Percentiles rank a stretch among this genome's conserved stretches.
Conservation (phyloP, 2,329 filamentous ascomycete genomes). For the Uncinocarpus reesii region DNA sequence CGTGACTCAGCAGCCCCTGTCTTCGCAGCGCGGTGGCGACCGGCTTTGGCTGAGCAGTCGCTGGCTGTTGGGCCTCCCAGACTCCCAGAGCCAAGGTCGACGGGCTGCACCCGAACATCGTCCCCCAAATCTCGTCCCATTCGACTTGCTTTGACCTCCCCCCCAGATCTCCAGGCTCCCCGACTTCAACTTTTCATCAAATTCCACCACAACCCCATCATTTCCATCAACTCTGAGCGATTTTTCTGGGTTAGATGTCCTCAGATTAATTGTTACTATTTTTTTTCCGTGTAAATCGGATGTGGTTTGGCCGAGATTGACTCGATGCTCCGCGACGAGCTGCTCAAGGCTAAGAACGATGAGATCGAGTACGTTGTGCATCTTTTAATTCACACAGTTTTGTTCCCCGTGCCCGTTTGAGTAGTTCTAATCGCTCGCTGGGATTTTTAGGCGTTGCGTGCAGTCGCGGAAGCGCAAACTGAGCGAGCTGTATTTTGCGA, state of each 20-base stretch:
- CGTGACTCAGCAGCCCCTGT: too few species aligned
- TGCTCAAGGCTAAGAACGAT: conserved; percentile 42
- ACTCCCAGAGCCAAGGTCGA: too few species aligned
- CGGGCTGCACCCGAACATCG: too few species aligned
- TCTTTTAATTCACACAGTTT: conserved; percentile 21
- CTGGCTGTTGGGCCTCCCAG: too few species aligned
- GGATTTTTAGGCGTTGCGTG: conserved; percentile 45
- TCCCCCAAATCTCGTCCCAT: not conserved
- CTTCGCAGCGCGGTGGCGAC: too few species aligned
- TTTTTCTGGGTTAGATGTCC: conserved; percentile 37
- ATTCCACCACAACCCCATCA: conserved; percentile 31
- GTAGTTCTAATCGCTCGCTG: conserved; percentile 29
- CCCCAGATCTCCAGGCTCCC: too few species aligned
- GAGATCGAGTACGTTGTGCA: conserved; percentile 42
- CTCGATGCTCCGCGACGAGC: conserved; percentile 43
- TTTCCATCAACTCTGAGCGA: conserved; percentile 38
- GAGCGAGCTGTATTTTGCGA: conserved; percentile 75
- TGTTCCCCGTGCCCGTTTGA: conserved; percentile 16
- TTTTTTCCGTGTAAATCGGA: conserved; percentile 41
- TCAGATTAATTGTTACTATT: conserved; percentile 29
- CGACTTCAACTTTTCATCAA: conserved; percentile 22
- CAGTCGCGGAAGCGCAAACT: conserved; percentile 83
- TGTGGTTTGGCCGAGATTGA: conserved; percentile 40
- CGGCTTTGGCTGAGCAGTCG: too few species aligned
- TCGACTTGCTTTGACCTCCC: not conserved